Conservation (phyloP, 352 stramenopile genomes). For the Phytophthora pistaciae region DNA sequence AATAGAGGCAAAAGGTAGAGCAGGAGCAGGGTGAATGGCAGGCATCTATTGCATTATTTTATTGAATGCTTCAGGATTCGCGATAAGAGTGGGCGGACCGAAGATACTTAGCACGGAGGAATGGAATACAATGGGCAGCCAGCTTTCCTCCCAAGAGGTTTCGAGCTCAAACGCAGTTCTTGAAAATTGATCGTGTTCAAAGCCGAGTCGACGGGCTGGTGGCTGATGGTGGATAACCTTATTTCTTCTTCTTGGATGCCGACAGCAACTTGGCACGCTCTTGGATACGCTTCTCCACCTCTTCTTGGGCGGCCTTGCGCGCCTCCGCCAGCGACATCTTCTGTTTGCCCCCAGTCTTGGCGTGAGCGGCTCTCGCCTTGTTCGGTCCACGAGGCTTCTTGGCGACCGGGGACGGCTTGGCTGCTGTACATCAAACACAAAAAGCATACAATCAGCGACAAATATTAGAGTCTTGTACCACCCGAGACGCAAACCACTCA, state of each 20-base stretch:
- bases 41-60: no score
- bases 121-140: no score
- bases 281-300: constrained; percentile 75
- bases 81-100: no score
- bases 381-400: constrained; percentile 63
- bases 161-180: background rate
- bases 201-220: constrained; percentile 4
- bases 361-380: constrained; percentile 36
- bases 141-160: no score
- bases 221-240: constrained; percentile 6
- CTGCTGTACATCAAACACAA: constrained; percentile 24
- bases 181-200: constrained; percentile 22
- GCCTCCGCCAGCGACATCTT: constrained; percentile 74
- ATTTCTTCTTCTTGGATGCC: constrained; percentile 79
- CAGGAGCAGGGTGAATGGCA: no score
- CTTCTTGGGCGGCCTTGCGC: constrained; percentile 72
- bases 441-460: constrained; percentile 33
- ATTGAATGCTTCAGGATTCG: no score
- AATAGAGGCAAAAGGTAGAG: no score
- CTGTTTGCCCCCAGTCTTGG: constrained; percentile 32
- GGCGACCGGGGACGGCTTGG: constrained; percentile 45
- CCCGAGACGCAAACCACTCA: constrained; percentile 37
- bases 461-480: constrained; percentile 22
- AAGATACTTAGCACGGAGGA: no score
- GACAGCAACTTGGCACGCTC: constrained; percentile 65